Evolutionary conservation across 73 alveolate species (phyloP).

Genomic region (Symbiodinium pilosum): DNA sequence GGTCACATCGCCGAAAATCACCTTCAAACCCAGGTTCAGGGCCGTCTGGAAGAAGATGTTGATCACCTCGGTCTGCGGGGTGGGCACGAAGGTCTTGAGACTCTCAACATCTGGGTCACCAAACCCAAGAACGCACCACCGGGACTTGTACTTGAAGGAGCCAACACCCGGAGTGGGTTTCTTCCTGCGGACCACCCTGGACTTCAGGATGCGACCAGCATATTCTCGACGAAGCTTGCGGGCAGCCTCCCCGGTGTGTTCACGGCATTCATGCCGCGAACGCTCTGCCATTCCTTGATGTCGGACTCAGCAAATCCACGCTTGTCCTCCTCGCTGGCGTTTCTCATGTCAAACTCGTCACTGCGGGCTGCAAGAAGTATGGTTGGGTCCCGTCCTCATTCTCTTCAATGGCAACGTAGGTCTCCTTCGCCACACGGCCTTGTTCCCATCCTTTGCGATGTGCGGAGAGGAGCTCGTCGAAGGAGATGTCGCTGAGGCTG

Average conservation of each 20-base stretch:
- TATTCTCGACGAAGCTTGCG: no score
- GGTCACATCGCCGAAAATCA: not conserved
- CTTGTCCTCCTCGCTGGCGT: not conserved
- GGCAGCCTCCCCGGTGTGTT: no score
- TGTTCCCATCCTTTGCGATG: no score
- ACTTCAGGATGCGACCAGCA: not conserved
- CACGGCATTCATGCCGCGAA: not conserved
- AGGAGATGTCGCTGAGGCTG: not conserved
- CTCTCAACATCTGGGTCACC: not conserved
- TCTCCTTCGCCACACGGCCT: no score
- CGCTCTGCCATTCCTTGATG: not conserved
- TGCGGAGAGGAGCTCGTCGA: not conserved
- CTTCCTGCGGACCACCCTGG: conserved; percentile 25
- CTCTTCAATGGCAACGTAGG: no score
- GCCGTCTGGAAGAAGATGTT: not conserved
- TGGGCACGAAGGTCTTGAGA: not conserved
- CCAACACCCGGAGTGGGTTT: conserved; percentile 14
- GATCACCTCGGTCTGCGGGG: conserved; percentile 15
- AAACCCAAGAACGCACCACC: conserved; percentile 35
- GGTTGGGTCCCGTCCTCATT: not conserved
- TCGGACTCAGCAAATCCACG: not conserved
- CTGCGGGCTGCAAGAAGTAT: not conserved
- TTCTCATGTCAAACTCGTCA: not conserved
- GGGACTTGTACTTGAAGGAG: not conserved
- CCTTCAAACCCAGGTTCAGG: not conserved